Evolutionary conservation across 129 eudicot species (phyloP), one percentile per base, ranked within the genome.

Genomic region (Solidago caesia): DNA sequence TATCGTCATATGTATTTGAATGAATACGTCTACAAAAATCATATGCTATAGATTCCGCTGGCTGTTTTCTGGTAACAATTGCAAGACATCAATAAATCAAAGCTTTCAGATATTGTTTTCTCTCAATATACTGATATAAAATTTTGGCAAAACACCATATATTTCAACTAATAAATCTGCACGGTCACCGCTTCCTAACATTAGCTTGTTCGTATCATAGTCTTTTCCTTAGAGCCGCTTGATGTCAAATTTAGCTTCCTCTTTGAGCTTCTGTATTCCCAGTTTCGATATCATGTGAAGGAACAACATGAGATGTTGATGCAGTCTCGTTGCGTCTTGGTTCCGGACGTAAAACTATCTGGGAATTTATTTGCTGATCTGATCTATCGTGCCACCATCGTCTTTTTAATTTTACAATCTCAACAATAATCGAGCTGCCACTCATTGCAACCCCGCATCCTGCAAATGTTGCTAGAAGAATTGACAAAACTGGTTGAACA

Each of bases 391-490:
- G 67, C 82, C 81, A 77, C 77, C 85, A 72, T n/a, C 82, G 71
- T 52, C 88, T 76, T 80, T 82, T 85, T 86, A 92, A 80, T 76
- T 96, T 81, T 68, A 84, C 10, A 60, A 90, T 43, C 82, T 90
- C 98, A 10, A 92, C 86, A 46, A 86, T 51, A 51, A 88, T 76
- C 2, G 98, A 89, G 78, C 92, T 88, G 8, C 87, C 96, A 60
- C 98, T 84, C 98, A 92, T 92, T 77, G 98, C 86, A 62, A 88
- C 82, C 39, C 98, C 98, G 74, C 86, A 88, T 6, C 98, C 98
- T 0, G 88, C 89, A 75, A 90, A 89, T 57, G 98, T 87, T 21
- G 98, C 81, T 4, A 89, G 86, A 29, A 92, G 89, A 77, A 92
- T 87, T 2, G 96, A 87, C 43, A 92, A 58, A 59, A 89, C 84